These are phyloP conservation scores for Candida tropicalis DNA, from an alignment of 1,139 yeast species.

Conservation along the genomic window DNA sequence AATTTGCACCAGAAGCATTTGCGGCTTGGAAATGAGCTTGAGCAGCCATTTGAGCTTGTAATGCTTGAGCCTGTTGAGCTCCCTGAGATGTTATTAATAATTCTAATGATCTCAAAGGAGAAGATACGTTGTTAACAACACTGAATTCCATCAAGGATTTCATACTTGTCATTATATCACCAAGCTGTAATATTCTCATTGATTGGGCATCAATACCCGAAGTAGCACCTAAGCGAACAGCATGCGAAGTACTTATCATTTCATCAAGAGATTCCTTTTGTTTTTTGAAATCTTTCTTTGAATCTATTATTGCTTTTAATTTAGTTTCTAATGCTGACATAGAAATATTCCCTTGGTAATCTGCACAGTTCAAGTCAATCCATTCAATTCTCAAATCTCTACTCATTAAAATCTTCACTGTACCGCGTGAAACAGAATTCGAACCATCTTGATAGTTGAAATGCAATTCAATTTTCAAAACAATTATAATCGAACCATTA, in stretches of 20 bases:
- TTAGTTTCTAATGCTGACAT: constrained; percentile 28
- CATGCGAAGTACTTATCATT: constrained; percentile 26
- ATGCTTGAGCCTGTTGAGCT: constrained; percentile 23
- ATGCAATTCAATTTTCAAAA: constrained; percentile 56
- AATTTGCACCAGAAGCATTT: not conserved
- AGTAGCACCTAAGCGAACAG: constrained; percentile 29
- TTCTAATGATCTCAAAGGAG: constrained; percentile 66
- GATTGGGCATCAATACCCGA: constrained; percentile 69
- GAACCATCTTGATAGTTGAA: constrained; percentile 72
- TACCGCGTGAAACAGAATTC: constrained; percentile 60
- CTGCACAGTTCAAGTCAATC: constrained; percentile 58
- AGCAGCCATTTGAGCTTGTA: constrained; percentile 11
- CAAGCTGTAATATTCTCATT: constrained; percentile 69
- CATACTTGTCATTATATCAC: constrained; percentile 75
- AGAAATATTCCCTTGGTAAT: constrained; percentile 32
- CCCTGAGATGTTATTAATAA: constrained; percentile 39
- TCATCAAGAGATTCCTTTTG: constrained; percentile 27
- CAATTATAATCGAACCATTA: constrained; percentile 65
- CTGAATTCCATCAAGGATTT: constrained; percentile 66
- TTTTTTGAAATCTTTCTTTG: constrained; percentile 20
- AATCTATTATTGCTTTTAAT: constrained; percentile 20
- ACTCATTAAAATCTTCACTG: constrained; percentile 61
- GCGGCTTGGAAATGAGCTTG: constrained; percentile 9
- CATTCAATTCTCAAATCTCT: constrained; percentile 68
- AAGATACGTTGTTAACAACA: constrained; percentile 39